Base-by-base conservation (phyloP, 2,329 filamentous ascomycete genomes). In the Aspergillus awamori region DNA sequence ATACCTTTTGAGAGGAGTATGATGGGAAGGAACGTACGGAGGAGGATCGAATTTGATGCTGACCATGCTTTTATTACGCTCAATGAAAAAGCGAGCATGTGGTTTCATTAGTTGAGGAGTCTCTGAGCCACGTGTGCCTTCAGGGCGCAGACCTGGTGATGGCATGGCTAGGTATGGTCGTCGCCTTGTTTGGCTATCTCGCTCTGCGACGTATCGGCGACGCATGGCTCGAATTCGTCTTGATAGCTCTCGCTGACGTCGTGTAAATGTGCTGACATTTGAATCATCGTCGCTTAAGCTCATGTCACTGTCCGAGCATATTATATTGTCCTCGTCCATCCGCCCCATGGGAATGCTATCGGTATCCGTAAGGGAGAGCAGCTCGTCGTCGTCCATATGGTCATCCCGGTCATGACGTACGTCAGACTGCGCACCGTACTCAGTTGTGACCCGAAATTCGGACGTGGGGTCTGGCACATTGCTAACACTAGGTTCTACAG, bases 1-100 rank as follows among this genome's bases (percentile, higher is more conserved):
- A 41, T 15, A 13, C 15, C 6, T 28, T 1, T 22, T 48, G 24
- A 8, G 10, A 13, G 28, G 17, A 20, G 48, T 15, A 11, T 47
- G 24, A 36, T 38, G 15, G 33, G 39, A 38, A 22, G 8, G 10
- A n/a, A 68, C 77, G 49, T 76, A 79, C 77, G 74, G 75, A 57
- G 77, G 76, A 11, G 77, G 76, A 60, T 79, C 76, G 57, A 98
- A 97, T 61, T 87, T 89, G 69, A 98, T 90, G 13, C 89, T 93
- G 68, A 95, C 94, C 76, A 89, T 92, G 79, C 87, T 92, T 79
- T 92, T 93, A 69, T 89, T 86, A 74, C 88, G 86, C 70, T 90
- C 88, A 58, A 97, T 96, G 71, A 89, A 90, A 77, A 98, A 97
- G 28, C 87, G 86, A 2, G 92, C 92, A 74, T 92, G 87, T 0